Percentiles rank a stretch among this genome's conserved stretches.
Evolutionary conservation across 176 grass and related monocot species (phyloP).

Genomic region (Bothriochloa decipiens): DNA sequence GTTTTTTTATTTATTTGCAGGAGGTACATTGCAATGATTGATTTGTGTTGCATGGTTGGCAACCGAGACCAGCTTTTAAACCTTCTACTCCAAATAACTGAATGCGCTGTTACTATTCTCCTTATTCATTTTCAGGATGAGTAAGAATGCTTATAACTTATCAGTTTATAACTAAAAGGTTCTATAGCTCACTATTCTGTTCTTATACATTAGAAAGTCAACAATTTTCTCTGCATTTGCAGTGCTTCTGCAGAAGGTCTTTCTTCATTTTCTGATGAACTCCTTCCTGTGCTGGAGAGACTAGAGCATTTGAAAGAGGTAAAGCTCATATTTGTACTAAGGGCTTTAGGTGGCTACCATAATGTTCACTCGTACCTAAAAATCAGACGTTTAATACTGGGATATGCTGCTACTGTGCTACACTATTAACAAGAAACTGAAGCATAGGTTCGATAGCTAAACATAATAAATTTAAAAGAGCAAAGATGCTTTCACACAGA

Average conservation of each 20-base stretch:
- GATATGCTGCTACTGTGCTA: background rate
- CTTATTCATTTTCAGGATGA: conserved; percentile 83
- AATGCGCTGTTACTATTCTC: conserved; percentile 71
- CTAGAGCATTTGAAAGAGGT: conserved; percentile 93
- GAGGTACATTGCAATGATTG: conserved; percentile 93
- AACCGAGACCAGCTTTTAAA: conserved; percentile 81
- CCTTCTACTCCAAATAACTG: conserved; percentile 78
- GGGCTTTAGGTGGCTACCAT: background rate
- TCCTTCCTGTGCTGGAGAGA: conserved; percentile 81
- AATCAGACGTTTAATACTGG: background rate
- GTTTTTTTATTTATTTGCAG: conserved; percentile 48
- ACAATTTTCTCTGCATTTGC: conserved; percentile 40
- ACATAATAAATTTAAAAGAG: background rate
- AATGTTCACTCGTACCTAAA: background rate
- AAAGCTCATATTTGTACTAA: conserved; percentile 1
- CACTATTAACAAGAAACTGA: background rate
- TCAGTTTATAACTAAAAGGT: conserved; percentile 23
- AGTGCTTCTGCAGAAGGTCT: conserved; percentile 56
- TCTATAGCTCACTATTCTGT: conserved; percentile 12
- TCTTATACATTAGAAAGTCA: conserved; percentile 11
- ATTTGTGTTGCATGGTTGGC: conserved; percentile 87
- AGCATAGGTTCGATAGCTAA: background rate
- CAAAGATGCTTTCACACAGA: background rate
- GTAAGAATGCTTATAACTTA: conserved; percentile 52
- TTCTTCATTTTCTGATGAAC: conserved; percentile 64